Evolutionary conservation across 78 protist genomes (phyloP).

Genomic region (Emiliania huxleyi): DNA sequence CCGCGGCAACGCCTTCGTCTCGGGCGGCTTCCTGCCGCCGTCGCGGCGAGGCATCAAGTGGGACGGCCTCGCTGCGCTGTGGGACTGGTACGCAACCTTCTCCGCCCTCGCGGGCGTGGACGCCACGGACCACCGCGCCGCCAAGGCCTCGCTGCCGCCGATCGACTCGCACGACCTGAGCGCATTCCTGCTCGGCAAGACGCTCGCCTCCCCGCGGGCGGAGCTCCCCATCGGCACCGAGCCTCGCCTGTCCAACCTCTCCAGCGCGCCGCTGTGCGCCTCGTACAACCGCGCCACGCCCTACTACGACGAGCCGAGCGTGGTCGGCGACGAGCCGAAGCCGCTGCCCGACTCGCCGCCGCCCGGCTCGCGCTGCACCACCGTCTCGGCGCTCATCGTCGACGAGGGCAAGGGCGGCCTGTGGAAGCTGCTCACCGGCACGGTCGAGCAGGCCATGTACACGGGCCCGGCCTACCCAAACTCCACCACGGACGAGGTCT

Average conservation of each 20-base stretch:
- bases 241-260: not conserved
- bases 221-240: not conserved
- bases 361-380: not conserved
- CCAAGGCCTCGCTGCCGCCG: constrained; percentile 7
- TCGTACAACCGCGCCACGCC: not conserved
- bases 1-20: constrained; percentile 35
- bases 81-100: constrained; percentile 59
- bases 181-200: not conserved
- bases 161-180: constrained; percentile 20
- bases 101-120: constrained; percentile 43
- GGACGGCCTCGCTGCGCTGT: not conserved
- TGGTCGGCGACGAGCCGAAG: not conserved
- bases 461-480: not conserved
- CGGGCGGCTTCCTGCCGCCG: constrained; percentile 48
- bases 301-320: not conserved
- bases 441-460: not conserved
- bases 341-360: not conserved
- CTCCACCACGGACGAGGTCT: not conserved
- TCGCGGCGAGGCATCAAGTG: constrained; percentile 14
- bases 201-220: not conserved
- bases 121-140: constrained; percentile 22
- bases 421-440: not conserved
- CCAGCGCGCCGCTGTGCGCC: not conserved
- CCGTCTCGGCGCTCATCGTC: not conserved
- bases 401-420: not conserved